These are phyloP conservation scores for Thelonectria discophora DNA, from an alignment of 2,329 filamentous ascomycete genomes.

Conservation along the genomic window DNA sequence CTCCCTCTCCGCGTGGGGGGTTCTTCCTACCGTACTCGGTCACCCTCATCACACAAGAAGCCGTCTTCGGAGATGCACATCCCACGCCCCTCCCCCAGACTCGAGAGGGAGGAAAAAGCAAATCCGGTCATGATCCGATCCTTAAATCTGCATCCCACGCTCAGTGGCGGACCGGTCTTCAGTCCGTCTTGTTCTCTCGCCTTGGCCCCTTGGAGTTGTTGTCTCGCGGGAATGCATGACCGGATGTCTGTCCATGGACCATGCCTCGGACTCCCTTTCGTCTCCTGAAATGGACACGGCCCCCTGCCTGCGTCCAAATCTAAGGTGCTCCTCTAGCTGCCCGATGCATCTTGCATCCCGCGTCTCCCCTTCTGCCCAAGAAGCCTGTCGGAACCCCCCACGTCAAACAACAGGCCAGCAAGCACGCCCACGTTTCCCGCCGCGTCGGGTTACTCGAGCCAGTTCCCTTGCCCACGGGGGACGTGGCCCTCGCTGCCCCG, in stretches of 20 bases:
- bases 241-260: neutral
- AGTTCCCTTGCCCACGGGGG: conserved; percentile 11
- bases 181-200: conserved; percentile 14
- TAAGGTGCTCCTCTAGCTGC: conserved; percentile 9
- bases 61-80: conserved; percentile 3
- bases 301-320: conserved; percentile 14
- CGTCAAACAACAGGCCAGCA: neutral
- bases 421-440: neutral
- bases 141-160: neutral
- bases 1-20: neutral
- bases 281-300: neutral
- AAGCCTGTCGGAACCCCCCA: conserved; percentile 1
- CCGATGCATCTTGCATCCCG: conserved; percentile 21
- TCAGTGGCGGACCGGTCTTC: no score
- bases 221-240: neutral
- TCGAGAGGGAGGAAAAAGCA: neutral
- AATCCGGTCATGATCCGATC: neutral
- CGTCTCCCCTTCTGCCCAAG: neutral
- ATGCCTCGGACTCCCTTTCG: no score
- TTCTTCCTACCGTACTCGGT: neutral
- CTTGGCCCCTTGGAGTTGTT: neutral
- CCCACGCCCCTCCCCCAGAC: neutral
- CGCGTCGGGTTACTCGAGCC: conserved; percentile 11
- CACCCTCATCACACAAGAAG: neutral
- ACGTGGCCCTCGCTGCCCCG: no score